Conservation (phyloP, 495 filamentous ascomycete genomes). For the Neurospora sp. region DNA sequence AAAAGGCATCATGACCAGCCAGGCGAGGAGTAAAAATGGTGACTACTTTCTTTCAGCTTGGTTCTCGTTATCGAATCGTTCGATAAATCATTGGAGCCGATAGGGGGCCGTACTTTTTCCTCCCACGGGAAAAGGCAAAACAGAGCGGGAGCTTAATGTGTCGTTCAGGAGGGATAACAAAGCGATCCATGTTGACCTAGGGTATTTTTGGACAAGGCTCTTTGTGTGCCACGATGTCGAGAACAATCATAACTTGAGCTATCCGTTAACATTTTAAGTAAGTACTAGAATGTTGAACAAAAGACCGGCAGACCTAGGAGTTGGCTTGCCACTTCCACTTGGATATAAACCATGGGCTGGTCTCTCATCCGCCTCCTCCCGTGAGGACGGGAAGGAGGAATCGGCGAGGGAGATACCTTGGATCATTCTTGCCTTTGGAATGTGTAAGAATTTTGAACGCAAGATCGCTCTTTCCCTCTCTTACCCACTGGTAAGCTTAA, state of each 20-base stretch:
- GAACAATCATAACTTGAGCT: not conserved
- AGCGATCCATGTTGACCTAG: not conserved
- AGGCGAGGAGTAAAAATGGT: not conserved
- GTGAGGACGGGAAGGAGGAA: not conserved
- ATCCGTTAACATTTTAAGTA: not conserved
- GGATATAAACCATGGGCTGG: not conserved
- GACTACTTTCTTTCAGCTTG: not conserved
- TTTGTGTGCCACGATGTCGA: not conserved
- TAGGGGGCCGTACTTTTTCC: not conserved
- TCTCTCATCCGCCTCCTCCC: not conserved
- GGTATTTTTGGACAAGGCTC: not conserved
- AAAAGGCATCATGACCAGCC: not conserved
- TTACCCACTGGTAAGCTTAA: not conserved
- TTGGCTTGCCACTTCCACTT: no score
- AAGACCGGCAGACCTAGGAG: not conserved
- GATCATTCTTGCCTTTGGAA: conserved; percentile 6
- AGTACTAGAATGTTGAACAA: not conserved
- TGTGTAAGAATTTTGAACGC: not conserved
- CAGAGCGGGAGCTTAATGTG: not conserved
- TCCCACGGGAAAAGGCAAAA: not conserved
- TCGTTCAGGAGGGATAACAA: not conserved
- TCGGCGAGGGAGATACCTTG: not conserved
- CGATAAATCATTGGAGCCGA: not conserved
- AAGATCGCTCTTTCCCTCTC: not conserved
- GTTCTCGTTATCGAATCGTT: not conserved